Percentiles rank a stretch among this genome's conserved stretches.
Evolutionary conservation across 2,329 filamentous ascomycete genomes (phyloP).

Genomic region (Raffaelea arxii): DNA sequence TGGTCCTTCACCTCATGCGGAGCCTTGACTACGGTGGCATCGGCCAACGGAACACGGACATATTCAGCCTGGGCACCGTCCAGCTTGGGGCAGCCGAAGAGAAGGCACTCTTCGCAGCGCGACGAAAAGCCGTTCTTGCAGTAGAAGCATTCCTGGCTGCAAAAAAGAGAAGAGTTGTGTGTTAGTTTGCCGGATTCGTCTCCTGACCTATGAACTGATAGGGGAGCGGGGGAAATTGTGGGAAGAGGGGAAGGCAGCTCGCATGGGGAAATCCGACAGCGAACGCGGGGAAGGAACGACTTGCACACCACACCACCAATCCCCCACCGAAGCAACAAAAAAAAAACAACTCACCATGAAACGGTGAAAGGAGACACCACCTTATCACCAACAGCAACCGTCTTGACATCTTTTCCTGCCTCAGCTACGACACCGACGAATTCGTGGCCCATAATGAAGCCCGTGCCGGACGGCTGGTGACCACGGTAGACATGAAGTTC

Average conservation of each 20-base stretch:
- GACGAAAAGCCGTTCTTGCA: constrained; percentile 69
- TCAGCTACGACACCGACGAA: constrained; percentile 70
- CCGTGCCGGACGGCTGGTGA: constrained; percentile 58
- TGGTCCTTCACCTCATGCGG: constrained; percentile 62
- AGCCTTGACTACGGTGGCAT: constrained; percentile 69
- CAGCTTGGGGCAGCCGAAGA: constrained; percentile 61
- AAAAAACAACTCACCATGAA: constrained; percentile 50
- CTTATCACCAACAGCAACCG: constrained; percentile 62
- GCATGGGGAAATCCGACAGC: no score
- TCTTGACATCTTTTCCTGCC: constrained; percentile 56
- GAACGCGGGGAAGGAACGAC: no score
- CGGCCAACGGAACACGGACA: constrained; percentile 70
- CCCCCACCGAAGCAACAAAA: background rate
- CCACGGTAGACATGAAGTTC: constrained; percentile 84
- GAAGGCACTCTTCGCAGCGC: constrained; percentile 57
- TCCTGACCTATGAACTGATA: no score
- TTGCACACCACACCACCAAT: no score
- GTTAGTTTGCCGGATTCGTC: no score
- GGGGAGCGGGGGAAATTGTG: no score
- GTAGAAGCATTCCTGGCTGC: constrained; percentile 70
- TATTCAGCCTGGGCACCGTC: constrained; percentile 79
- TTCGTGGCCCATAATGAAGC: constrained; percentile 70
- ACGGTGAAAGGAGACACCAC: constrained; percentile 78
- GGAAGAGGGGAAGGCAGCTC: no score
- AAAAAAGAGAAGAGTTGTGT: no score